Evolutionary conservation across 2,329 filamentous ascomycete genomes (phyloP).

Genomic region (Coniochaeta sp.): DNA sequence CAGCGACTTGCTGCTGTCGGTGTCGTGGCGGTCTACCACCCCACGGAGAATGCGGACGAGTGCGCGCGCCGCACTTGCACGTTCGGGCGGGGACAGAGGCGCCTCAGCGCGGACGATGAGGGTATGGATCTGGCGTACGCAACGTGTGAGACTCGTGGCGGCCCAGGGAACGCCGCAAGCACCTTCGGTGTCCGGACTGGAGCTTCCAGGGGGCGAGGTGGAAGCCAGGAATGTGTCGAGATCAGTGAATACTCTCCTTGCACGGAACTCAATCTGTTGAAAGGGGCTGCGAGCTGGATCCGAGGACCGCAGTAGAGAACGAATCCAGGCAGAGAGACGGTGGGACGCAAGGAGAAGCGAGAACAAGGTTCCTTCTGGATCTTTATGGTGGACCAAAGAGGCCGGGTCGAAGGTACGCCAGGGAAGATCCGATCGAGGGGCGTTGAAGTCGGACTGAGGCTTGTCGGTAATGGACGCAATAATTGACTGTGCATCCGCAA

Average conservation of each 20-base stretch:
- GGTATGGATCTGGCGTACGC: conserved; percentile 34
- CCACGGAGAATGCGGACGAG: conserved; percentile 40
- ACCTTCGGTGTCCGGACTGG: conserved; percentile 21
- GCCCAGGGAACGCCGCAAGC: conserved; percentile 40
- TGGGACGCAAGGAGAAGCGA: conserved; percentile 47
- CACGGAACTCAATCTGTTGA: conserved; percentile 38
- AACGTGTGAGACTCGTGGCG: conserved; percentile 35
- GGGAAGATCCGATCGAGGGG: conserved; percentile 37
- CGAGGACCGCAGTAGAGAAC: conserved; percentile 34
- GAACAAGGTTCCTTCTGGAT: conserved; percentile 44
- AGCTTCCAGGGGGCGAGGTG: background rate
- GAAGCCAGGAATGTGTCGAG: conserved; percentile 27
- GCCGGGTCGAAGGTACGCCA: conserved; percentile 20
- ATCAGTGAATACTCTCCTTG: conserved; percentile 37
- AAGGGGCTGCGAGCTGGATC: conserved; percentile 40
- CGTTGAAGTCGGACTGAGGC: conserved; percentile 30
- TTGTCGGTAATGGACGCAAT: conserved; percentile 36
- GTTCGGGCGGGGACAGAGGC: conserved; percentile 30
- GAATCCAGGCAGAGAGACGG: conserved; percentile 47
- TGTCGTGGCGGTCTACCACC: conserved; percentile 33
- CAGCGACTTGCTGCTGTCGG: conserved; percentile 28
- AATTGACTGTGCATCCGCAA: conserved; percentile 44
- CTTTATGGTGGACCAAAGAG: conserved; percentile 21
- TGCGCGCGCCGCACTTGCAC: conserved; percentile 36
- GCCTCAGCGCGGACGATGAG: conserved; percentile 26